Conservation (phyloP, 116 monocot genomes). For the Trichopus zeylanicus region DNA sequence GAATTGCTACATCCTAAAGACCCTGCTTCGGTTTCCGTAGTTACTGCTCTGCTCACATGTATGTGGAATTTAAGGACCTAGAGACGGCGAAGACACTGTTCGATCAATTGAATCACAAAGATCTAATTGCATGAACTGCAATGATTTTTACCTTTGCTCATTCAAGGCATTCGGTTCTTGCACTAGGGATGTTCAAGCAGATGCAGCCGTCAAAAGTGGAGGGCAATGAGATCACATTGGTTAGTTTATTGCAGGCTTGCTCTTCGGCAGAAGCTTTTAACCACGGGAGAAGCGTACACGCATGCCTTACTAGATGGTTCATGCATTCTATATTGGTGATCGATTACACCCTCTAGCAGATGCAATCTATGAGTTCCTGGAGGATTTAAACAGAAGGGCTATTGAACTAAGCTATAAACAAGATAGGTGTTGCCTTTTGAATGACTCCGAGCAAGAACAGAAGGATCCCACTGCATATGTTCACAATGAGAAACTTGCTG, state of each 20-base stretch:
- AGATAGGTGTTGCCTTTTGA: conserved; percentile 38
- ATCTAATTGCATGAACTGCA: conserved; percentile 44
- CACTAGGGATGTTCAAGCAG: conserved; percentile 29
- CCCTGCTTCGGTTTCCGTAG: conserved; percentile 13
- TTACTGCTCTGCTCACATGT: conserved; percentile 38
- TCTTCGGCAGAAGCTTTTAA: conserved; percentile 21
- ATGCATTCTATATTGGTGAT: conserved; percentile 79
- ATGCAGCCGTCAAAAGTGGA: conserved; percentile 21
- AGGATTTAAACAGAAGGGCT: conserved; percentile 45
- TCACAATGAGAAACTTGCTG: conserved; percentile 88
- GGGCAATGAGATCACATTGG: conserved; percentile 45
- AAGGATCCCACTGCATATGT: conserved; percentile 38
- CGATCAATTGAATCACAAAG: conserved; percentile 23
- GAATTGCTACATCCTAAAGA: conserved; percentile 33
- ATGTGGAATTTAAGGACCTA: conserved; percentile 26
- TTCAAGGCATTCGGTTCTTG: conserved; percentile 14
- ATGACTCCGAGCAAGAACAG: conserved; percentile 51
- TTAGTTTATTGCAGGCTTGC: conserved; percentile 48
- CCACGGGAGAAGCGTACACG: conserved; percentile 46
- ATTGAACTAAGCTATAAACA: conserved; percentile 49
- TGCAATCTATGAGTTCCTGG: conserved; percentile 49
- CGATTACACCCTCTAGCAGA: conserved; percentile 42
- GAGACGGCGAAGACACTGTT: conserved; percentile 29
- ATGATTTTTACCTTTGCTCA: conserved; percentile 38
- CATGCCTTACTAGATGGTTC: conserved; percentile 30